Conservation (phyloP, 2,329 filamentous ascomycete genomes). For the Alternaria brassicae region DNA sequence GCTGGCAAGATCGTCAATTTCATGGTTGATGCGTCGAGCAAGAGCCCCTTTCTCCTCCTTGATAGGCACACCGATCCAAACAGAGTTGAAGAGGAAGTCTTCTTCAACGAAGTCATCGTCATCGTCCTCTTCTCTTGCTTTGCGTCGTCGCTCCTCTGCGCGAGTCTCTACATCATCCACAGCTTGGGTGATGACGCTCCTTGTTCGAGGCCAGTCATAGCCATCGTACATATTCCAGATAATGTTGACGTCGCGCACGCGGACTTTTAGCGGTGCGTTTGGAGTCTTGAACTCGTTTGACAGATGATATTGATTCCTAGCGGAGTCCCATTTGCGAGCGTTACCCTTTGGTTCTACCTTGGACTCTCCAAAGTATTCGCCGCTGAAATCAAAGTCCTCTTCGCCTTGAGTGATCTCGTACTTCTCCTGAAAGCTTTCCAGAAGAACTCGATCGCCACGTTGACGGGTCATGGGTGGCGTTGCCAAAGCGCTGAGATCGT, state of each 20-base stretch:
- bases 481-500: conserved; percentile 48
- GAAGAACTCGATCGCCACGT: conserved; percentile 48
- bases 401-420: conserved; percentile 62
- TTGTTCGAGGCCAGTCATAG: conserved; percentile 92
- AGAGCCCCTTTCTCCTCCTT: conserved; percentile 86
- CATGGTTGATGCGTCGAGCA: conserved; percentile 82
- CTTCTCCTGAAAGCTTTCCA: conserved; percentile 62
- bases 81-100: conserved; percentile 97
- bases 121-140: conserved; percentile 68
- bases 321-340: conserved; percentile 81
- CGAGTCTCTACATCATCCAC: conserved; percentile 86
- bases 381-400: conserved; percentile 74
- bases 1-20: conserved; percentile 83
- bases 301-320: conserved; percentile 74
- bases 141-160: conserved; percentile 74
- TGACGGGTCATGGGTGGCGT: conserved; percentile 40
- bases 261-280: conserved; percentile 76
- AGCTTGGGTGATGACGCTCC: conserved; percentile 84
- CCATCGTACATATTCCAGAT: conserved; percentile 99
- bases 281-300: conserved; percentile 67
- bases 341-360: conserved; percentile 67
- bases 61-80: conserved; percentile 91
- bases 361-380: conserved; percentile 74
- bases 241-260: conserved; percentile 84
- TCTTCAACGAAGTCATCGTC: conserved; percentile 73